Evolutionary conservation across 1,284 basidiomycete genomes (phyloP).

Genomic region (Malassezia sp.): DNA sequence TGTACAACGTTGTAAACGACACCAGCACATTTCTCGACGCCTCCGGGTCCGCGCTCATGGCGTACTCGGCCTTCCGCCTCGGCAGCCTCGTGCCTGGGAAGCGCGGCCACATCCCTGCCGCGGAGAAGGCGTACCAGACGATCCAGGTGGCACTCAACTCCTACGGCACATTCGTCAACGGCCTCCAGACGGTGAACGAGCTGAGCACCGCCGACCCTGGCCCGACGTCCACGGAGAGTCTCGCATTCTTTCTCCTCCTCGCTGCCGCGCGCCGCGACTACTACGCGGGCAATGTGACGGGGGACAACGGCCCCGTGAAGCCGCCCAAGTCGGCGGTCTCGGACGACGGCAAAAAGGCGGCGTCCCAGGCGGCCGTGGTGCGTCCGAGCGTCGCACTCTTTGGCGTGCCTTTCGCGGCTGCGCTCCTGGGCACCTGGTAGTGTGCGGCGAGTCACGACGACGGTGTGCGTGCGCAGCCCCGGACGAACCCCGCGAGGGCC

Average conservation of each 20-base stretch:
- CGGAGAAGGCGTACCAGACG: slow-evolving; percentile 29
- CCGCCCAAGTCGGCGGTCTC: not conserved
- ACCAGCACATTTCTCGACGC: slow-evolving; percentile 26
- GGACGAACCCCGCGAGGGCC: no score
- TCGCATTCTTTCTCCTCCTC: slow-evolving; percentile 37
- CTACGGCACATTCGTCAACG: slow-evolving; percentile 22
- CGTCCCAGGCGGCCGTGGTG: not conserved
- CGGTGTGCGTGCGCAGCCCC: no score
- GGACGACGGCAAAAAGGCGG: not conserved
- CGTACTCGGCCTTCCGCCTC: slow-evolving; percentile 34
- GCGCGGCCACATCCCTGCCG: slow-evolving; percentile 16
- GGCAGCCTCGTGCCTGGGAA: slow-evolving; percentile 26
- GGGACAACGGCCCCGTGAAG: slow-evolving; percentile 1
- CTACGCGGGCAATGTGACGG: slow-evolving; percentile 11
- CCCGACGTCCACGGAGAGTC: slow-evolving; percentile 28
- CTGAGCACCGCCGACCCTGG: slow-evolving; percentile 25
- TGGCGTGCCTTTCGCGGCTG: no score
- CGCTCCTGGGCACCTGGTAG: no score
- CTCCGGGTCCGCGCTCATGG: slow-evolving; percentile 33
- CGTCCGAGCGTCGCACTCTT: not conserved
- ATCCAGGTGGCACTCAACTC: slow-evolving; percentile 22
- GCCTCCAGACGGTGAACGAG: slow-evolving; percentile 29
- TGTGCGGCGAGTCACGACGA: no score
- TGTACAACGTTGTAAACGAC: slow-evolving; percentile 39
- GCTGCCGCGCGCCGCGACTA: slow-evolving; percentile 35